Conservation (phyloP, 208 protist species). For the Trichomonas vaginalis region DNA sequence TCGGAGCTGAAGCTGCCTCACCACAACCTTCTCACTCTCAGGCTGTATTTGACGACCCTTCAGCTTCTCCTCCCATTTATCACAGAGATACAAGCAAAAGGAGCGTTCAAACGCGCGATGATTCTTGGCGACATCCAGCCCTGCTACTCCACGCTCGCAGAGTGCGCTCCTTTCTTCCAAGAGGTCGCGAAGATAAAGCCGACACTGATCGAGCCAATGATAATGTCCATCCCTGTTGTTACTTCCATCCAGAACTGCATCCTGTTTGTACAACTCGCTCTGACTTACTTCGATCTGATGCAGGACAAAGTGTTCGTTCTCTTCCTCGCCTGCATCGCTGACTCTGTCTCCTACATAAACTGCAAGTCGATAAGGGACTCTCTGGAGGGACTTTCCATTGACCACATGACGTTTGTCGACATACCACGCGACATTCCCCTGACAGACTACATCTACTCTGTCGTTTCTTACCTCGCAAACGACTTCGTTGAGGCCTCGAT, state of each 20-base stretch:
- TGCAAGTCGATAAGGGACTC: background rate
- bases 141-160: background rate
- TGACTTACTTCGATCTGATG: background rate
- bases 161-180: background rate
- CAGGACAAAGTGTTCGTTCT: background rate
- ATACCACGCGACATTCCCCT: background rate
- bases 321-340: background rate
- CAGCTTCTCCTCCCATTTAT: background rate
- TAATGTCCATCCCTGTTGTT: background rate
- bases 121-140: background rate
- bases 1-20: background rate
- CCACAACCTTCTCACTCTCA: background rate
- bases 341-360: background rate
- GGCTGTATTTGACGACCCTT: background rate
- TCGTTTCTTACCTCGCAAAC: background rate
- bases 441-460: background rate
- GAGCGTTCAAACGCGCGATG: background rate
- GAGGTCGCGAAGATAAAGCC: background rate
- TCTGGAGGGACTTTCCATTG: background rate
- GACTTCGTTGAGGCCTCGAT: background rate
- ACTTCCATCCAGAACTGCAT: background rate
- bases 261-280: background rate
- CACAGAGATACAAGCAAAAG: background rate
- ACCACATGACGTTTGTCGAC: background rate
- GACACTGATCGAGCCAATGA: background rate